A percentile compares a stretch with the other conserved stretches of the same genome.
These are phyloP conservation scores for Tubosaeta sp. DNA, from an alignment of 768 basidiomycete species.

Conservation along the genomic window DNA sequence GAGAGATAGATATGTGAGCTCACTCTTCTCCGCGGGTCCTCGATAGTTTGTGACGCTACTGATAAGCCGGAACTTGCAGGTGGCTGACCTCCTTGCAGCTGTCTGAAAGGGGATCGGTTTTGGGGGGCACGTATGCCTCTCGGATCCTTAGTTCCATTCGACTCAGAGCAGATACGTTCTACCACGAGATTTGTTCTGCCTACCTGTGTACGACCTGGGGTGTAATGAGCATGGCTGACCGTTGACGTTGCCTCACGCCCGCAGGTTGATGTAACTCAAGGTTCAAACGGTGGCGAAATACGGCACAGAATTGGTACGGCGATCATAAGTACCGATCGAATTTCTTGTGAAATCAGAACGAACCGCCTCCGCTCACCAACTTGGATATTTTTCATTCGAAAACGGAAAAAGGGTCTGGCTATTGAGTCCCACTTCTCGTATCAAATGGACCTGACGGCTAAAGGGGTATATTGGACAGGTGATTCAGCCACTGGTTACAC, in stretches of 20 bases:
- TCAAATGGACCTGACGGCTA: slow-evolving; percentile 7
- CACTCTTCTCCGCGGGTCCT: slow-evolving; percentile 22
- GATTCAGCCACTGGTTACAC: slow-evolving; percentile 4
- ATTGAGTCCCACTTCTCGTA: slow-evolving; percentile 11
- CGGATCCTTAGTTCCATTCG: slow-evolving; percentile 1
- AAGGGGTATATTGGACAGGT: slow-evolving; percentile 5
- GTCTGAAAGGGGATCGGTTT: neutral
- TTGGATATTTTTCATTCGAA: slow-evolving; percentile 26
- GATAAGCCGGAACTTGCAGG: slow-evolving; percentile 13
- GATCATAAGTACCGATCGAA: slow-evolving; percentile 22
- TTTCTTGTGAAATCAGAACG: slow-evolving; percentile 13
- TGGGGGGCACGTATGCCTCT: neutral
- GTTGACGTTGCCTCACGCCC: neutral
- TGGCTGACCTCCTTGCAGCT: neutral
- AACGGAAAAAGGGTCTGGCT: slow-evolving; percentile 12
- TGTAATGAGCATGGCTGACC: neutral
- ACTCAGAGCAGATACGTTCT: neutral
- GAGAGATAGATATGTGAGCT: slow-evolving; percentile 6
- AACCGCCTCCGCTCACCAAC: slow-evolving; percentile 9
- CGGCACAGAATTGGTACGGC: slow-evolving; percentile 12
- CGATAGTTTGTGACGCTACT: slow-evolving; percentile 20
- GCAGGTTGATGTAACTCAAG: slow-evolving; percentile 11
- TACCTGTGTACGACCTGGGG: neutral
- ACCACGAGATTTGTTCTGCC: neutral
- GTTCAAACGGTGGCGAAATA: slow-evolving; percentile 12